Conservation (phyloP, 1,284 basidiomycete genomes). For the Pseudozyma pruni region DNA sequence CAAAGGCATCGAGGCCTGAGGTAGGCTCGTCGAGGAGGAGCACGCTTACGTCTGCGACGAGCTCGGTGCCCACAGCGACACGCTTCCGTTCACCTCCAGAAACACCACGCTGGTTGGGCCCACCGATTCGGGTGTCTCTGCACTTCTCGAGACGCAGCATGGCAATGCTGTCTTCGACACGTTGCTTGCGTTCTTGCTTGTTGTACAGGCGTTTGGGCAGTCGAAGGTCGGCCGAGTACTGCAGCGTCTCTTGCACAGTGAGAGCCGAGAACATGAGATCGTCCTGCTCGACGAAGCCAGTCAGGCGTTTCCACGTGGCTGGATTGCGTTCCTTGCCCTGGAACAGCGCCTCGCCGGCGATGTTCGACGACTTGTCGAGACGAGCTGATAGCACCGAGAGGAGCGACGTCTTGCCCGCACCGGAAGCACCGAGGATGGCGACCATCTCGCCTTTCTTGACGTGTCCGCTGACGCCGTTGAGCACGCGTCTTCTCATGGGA, state of each 20-base stretch:
- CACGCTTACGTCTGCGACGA: conserved; percentile 48
- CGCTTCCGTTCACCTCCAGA: conserved; percentile 58
- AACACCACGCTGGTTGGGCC: conserved; percentile 46
- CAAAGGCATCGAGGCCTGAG: conserved; percentile 50
- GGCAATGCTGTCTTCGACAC: conserved; percentile 48
- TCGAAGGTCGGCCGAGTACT: conserved; percentile 52
- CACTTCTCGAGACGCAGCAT: conserved; percentile 55
- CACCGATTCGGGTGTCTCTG: conserved; percentile 46
- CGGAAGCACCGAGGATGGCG: conserved; percentile 54
- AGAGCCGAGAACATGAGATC: conserved; percentile 51
- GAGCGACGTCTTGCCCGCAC: conserved; percentile 58
- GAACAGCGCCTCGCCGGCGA: conserved; percentile 44
- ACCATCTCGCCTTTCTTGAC: conserved; percentile 50
- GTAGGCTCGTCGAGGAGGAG: conserved; percentile 57
- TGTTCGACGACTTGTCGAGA: conserved; percentile 42
- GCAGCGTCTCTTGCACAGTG: conserved; percentile 54
- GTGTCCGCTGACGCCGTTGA: conserved; percentile 47
- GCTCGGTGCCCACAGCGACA: conserved; percentile 41
- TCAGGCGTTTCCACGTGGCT: conserved; percentile 51
- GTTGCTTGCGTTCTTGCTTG: conserved; percentile 36
- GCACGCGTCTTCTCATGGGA: conserved; percentile 37
- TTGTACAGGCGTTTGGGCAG: conserved; percentile 42
- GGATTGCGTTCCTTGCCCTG: conserved; percentile 46
- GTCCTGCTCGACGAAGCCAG: conserved; percentile 59
- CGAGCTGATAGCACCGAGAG: conserved; percentile 54